These are phyloP conservation scores for Oryza nivara DNA, from an alignment of 176 grass and related monocot species.

Conservation along the genomic window DNA sequence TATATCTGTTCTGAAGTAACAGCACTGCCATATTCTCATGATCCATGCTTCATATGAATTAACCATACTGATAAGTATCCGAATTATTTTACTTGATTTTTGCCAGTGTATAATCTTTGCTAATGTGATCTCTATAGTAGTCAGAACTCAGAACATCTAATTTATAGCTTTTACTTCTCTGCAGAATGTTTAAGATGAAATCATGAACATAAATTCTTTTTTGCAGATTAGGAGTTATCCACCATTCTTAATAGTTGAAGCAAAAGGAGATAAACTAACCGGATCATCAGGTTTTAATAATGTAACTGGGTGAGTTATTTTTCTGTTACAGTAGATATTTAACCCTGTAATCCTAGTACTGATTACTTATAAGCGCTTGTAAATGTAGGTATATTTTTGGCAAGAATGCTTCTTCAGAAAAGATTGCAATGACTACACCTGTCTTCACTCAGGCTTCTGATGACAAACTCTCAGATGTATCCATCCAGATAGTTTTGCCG, in stretches of 20 bases:
- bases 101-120: neutral
- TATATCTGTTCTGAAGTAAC: slow-evolving; percentile 1
- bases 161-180: slow-evolving; percentile 8
- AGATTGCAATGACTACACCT: slow-evolving; percentile 94
- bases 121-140: neutral
- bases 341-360: neutral
- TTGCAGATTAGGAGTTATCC: slow-evolving; percentile 79
- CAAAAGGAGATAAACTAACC: slow-evolving; percentile 91
- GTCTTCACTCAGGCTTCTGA: slow-evolving; percentile 88
- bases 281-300: slow-evolving; percentile 92
- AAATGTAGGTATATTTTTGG: slow-evolving; percentile 92
- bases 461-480: slow-evolving; percentile 79
- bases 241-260: slow-evolving; percentile 76
- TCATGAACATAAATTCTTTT: slow-evolving; percentile 29
- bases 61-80: slow-evolving; percentile 1
- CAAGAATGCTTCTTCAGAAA: slow-evolving; percentile 84
- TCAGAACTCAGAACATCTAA: neutral
- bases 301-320: slow-evolving; percentile 75
- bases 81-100: neutral
- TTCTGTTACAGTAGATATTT: slow-evolving; percentile 1
- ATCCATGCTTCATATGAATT: slow-evolving; percentile 1
- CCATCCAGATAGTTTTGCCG: slow-evolving; percentile 81
- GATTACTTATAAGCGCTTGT: slow-evolving; percentile 4
- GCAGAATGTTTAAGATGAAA: slow-evolving; percentile 5
- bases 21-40: neutral